Evolutionary conservation across 805 yeast genomes (phyloP), one percentile per base, ranked within the genome.

Genomic region (Ogataea naganishii): DNA sequence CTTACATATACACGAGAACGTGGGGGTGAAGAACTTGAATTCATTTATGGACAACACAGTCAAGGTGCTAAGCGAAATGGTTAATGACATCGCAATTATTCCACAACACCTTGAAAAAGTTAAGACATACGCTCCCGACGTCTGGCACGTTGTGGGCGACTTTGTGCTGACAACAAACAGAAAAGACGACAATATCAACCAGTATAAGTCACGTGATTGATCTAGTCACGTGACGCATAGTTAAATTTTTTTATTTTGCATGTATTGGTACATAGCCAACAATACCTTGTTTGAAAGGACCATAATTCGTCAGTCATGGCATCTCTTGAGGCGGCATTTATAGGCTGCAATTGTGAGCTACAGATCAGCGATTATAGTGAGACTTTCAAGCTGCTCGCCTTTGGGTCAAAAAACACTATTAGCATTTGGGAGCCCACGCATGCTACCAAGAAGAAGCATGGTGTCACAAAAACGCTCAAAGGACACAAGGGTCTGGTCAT

Each of bases 51-150:
- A 31, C 1, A 36, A 39, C 4, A 49, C 58, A 3, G 24, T 26
- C 3, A 5, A 14, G 2, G 29, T 29, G 11, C 43, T 61, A 18
- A 31, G 26, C 17, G 13, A n/a, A 6, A n/a, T 37, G 17, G 5
- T 23, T 7, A 25, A 17, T 1, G 8, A 18, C 27, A 6, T 13
- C 33, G 11, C 17, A 21, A 39, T 46, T 1, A 32, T 26, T 6
- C 53, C 52, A 8, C 7, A 43, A 1, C 75, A 72, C 36, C 36
- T 77, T 7, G 84, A 80, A 38, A 69, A 60, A 40, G 81, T 85
- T 32, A 85, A 84, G 55, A 80, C 89, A 0, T 84, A 76, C 62
- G 94, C 95, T 0, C 95, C 95, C 0, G 89, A 80, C 28, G 75
- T 85, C 2, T 78, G 82, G 78, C 95, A 84, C 41, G 58, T 81